Evolutionary conservation across 208 protist genomes (phyloP), one percentile per base, ranked within the genome.

Genomic region (Crithidia bombi): DNA sequence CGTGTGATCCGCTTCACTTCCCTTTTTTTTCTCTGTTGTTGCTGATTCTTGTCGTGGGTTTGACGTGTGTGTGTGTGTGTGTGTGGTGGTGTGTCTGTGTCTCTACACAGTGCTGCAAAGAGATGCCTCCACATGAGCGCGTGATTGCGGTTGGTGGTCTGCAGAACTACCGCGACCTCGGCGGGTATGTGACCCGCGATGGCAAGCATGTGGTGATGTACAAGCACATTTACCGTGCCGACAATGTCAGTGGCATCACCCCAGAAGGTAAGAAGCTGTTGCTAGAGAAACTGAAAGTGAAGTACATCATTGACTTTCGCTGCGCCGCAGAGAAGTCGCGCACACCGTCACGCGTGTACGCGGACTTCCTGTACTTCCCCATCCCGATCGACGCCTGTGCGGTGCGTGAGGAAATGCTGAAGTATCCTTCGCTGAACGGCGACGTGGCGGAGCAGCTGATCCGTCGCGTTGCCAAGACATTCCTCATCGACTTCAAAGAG

Each of bases 141-240:
- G 38, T 73, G 11, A 57, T 75, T 11, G 21, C 38, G 4, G 65
- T 74, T 1, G 35, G 26, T 6, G 65, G 65, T 17, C 52, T 76
- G 55, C 39, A 58, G 26, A 84, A 84, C 69, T 84, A 72, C 47
- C 78, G 82, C n/a, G 82, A 87, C 43, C 50, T 83, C 26, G 78
- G 82, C 43, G 82, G 82, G 11, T 87, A 84, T 55, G 44, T 32
- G 32, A 83, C 78, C 2, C 30, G 14, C 3, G 73, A 77, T n/a
- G 73, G 78, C 21, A 63, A 49, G 36, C 49, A 51, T 30, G 55
- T 61, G 23, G 69, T 81, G 14, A 59, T 59, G 33, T 79, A 69
- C 52, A 71, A 63, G 21, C 70, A 61, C 46, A 51, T 87, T 50
- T 84, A 79, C 58, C 78, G 82, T 46, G 54, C 70, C 39, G 74